Conservation (phyloP, 176 grass and related monocot genomes). For the Aegilops longissima region DNA sequence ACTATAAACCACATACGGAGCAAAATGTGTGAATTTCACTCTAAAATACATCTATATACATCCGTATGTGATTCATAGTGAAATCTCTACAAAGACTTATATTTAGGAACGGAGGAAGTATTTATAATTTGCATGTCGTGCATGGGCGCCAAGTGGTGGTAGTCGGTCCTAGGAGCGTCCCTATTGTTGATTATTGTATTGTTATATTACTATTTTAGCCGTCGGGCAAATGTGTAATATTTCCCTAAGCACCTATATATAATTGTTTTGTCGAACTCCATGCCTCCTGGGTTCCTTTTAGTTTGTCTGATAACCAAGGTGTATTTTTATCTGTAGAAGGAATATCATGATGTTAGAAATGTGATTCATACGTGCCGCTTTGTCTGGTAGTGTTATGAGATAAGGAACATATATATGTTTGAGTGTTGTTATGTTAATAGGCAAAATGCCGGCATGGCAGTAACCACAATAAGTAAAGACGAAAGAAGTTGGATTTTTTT, state of each 20-base stretch:
- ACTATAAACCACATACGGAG: no score
- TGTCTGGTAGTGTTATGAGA: not conserved
- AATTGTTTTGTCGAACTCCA: not conserved
- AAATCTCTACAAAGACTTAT: no score
- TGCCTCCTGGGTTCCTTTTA: not conserved
- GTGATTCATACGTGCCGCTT: no score
- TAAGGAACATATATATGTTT: not conserved
- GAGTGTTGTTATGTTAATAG: not conserved
- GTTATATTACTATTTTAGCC: not conserved
- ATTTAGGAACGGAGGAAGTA: no score
- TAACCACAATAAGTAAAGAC: not conserved
- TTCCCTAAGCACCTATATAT: not conserved
- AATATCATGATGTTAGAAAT: no score
- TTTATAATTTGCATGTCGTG: not conserved
- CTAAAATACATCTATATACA: no score
- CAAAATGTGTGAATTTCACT: no score
- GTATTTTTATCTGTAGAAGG: no score
- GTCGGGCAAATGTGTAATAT: not conserved
- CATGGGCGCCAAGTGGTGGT: not conserved
- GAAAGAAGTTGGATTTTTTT: no score
- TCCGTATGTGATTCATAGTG: no score
- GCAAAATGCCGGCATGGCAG: not conserved
- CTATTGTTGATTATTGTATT: not conserved
- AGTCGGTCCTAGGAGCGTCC: not conserved
- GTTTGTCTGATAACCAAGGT: no score